phyloP scores from a whole-genome alignment of 371 early-diverging fungal species.

The Mucor sp. region DNA sequence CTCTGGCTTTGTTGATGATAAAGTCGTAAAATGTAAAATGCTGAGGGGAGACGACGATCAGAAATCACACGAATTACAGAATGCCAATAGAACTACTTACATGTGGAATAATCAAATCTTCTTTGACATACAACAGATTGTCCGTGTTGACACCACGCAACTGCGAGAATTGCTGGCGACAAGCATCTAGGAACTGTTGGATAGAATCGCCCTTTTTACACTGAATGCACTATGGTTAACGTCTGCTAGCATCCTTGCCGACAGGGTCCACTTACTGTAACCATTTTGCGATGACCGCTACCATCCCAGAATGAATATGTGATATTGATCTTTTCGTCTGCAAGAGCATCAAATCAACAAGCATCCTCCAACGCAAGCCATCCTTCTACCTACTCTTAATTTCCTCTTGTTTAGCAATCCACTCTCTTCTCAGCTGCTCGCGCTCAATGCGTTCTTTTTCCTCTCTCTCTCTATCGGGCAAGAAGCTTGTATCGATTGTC shows the following conservation, averaged over 20 bases:
- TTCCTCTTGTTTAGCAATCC: conserved; percentile 80
- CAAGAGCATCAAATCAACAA: conserved; percentile 2
- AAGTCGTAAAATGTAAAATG: conserved; percentile 97
- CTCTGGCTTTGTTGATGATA: conserved; percentile 93
- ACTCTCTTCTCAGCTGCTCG: conserved; percentile 68
- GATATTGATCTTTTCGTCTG: conserved; percentile 79
- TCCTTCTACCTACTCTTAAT: conserved; percentile 57
- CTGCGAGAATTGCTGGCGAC: conserved; percentile 80
- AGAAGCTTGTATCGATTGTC: conserved; percentile 88
- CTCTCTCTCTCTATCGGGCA: conserved; percentile 92
- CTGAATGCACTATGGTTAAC: conserved; percentile 18
- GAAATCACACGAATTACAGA: neutral
- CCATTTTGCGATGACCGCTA: conserved; percentile 86
- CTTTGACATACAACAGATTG: conserved; percentile 91
- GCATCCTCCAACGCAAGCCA: too few relatives aligned
- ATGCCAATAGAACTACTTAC: conserved; percentile 41
- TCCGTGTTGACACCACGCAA: conserved; percentile 84
- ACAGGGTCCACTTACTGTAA: conserved; percentile 53
- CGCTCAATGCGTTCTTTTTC: conserved; percentile 73
- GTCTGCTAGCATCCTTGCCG: neutral
- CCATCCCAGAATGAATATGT: conserved; percentile 98
- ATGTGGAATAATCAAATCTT: conserved; percentile 95
- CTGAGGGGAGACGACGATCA: conserved; percentile 27
- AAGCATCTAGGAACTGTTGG: conserved; percentile 82
- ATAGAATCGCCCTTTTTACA: conserved; percentile 93